These are phyloP conservation scores for Ambrosia artemisiifolia DNA, from an alignment of 129 eudicot genomes.

Conservation along the genomic window DNA sequence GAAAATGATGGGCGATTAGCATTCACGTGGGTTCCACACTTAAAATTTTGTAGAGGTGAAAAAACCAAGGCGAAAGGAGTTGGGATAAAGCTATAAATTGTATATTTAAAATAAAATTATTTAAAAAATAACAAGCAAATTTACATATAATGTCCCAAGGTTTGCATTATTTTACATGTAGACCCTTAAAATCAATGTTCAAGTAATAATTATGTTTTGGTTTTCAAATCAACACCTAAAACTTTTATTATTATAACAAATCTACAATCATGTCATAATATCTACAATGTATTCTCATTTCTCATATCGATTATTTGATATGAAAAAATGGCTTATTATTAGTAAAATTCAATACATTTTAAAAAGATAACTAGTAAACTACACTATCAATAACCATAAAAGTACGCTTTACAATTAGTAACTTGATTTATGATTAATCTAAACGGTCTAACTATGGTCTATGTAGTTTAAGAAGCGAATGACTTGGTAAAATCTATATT, in stretches of 20 bases:
- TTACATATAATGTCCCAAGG: slow-evolving; percentile 6
- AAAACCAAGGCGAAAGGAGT: slow-evolving; percentile 19
- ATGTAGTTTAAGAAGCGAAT: not conserved
- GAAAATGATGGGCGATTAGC: not conserved
- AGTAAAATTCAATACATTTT: not conserved
- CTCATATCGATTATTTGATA: too few species aligned
- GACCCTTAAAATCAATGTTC: not conserved
- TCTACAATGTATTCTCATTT: not conserved
- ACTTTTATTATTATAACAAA: not conserved
- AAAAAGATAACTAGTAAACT: not conserved
- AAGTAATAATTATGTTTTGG: not conserved
- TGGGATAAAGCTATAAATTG: slow-evolving; percentile 13
- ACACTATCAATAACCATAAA: not conserved
- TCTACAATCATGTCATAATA: not conserved
- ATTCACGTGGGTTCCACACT: slow-evolving; percentile 15
- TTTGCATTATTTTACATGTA: not conserved
- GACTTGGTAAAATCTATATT: not conserved
- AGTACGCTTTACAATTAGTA: not conserved
- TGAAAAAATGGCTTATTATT: too few species aligned
- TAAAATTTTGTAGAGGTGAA: slow-evolving; percentile 26
- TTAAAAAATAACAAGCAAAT: not conserved
- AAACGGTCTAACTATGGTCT: not conserved
- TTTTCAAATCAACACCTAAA: not conserved
- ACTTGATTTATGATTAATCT: not conserved
- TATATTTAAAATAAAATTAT: not conserved